These are phyloP conservation scores for Obba rivulosa DNA, from an alignment of 768 basidiomycete species.

Conservation along the genomic window DNA sequence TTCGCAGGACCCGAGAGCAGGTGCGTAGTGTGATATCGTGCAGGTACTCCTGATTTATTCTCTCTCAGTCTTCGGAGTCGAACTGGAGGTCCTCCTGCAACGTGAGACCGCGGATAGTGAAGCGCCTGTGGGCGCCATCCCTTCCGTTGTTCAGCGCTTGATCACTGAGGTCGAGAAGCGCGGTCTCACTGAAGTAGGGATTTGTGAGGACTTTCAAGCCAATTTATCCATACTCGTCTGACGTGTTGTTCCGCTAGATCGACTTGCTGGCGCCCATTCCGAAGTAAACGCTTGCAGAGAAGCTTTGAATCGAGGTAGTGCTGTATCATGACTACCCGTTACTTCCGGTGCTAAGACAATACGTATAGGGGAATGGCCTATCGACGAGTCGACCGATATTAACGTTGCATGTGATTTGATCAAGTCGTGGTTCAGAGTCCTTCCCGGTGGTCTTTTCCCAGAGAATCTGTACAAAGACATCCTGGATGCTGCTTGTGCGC, in stretches of 20 bases:
- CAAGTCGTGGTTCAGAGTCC: conserved; percentile 80
- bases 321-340: background rate
- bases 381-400: conserved; percentile 60
- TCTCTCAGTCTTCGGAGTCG: conserved; percentile 57
- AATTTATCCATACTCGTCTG: conserved; percentile 1
- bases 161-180: conserved; percentile 67
- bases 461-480: conserved; percentile 59
- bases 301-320: conserved; percentile 64
- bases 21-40: conserved; percentile 29
- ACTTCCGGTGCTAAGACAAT: background rate
- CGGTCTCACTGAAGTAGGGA: conserved; percentile 76
- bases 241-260: conserved; percentile 50
- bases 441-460: conserved; percentile 80
- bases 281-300: conserved; percentile 69
- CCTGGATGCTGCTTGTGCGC: conserved; percentile 64
- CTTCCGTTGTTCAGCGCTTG: conserved; percentile 60
- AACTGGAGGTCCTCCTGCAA: conserved; percentile 60
- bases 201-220: conserved; percentile 49
- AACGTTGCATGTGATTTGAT: conserved; percentile 80
- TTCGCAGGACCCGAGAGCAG: conserved; percentile 70
- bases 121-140: conserved; percentile 53
- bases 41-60: conserved; percentile 8
- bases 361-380: conserved; percentile 52
- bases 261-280: conserved; percentile 71
- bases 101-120: conserved; percentile 53